Evolutionary conservation across 2,329 filamentous ascomycete genomes (phyloP).

Genomic region (Sordariomycetes sp.): DNA sequence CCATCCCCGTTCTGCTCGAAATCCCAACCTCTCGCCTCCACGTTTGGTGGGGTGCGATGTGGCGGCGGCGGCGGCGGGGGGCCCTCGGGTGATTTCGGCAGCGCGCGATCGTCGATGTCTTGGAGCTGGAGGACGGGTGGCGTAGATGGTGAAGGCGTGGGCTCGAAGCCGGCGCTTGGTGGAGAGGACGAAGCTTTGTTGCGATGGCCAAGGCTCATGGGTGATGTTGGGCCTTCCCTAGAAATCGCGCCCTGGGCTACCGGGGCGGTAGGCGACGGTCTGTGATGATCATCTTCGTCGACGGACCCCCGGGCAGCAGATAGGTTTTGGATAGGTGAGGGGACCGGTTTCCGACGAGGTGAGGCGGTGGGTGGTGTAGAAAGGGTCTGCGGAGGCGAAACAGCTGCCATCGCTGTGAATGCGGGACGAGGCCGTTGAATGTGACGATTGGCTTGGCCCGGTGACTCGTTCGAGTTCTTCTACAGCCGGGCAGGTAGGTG

Average conservation of each 20-base stretch:
- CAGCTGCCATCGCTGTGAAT: constrained; percentile 3
- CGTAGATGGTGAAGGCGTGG: constrained; percentile 9
- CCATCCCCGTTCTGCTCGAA: background rate
- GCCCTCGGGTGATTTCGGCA: constrained; percentile 17
- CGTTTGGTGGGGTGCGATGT: constrained; percentile 10
- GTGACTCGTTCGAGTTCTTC: background rate
- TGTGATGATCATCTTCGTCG: background rate
- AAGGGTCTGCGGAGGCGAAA: constrained; percentile 1
- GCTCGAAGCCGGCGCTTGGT: constrained; percentile 38
- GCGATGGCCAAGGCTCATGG: constrained; percentile 26
- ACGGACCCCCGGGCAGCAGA: background rate
- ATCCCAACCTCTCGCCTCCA: background rate
- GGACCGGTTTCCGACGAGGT: constrained; percentile 2
- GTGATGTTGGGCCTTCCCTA: constrained; percentile 1
- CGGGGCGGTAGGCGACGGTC: background rate
- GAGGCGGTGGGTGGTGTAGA: background rate
- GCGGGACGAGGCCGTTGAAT: background rate
- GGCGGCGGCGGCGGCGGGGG: constrained; percentile 21
- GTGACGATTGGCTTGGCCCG: background rate
- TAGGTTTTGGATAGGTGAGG: background rate
- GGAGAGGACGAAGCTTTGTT: constrained; percentile 37
- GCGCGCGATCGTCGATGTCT: constrained; percentile 12
- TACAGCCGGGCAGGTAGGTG: background rate
- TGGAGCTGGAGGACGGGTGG: constrained; percentile 1
- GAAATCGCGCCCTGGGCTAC: background rate